Evolutionary conservation across 805 yeast genomes (phyloP).

Genomic region (Candida peoriensis): DNA sequence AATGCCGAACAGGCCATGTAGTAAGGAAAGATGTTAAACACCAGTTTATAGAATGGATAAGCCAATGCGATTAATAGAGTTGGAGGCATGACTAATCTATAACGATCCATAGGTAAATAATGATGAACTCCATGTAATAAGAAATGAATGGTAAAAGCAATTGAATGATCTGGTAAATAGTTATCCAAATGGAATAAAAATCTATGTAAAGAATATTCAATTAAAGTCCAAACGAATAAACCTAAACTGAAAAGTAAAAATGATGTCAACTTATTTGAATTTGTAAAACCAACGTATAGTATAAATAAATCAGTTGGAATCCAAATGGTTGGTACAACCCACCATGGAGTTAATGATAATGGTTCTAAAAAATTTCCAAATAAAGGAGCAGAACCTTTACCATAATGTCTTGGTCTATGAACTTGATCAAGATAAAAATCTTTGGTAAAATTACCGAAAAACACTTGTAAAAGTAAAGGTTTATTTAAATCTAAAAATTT

Average conservation of each 20-base stretch:
- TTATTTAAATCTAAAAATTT: conserved; percentile 79
- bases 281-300: conserved; percentile 52
- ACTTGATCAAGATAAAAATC: conserved; percentile 94
- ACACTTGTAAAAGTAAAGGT: conserved; percentile 78
- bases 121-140: conserved; percentile 95
- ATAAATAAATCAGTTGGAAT: conserved; percentile 69
- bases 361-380: conserved; percentile 96
- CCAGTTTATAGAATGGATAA: conserved; percentile 75
- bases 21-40: conserved; percentile 72
- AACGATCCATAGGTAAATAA: conserved; percentile 93
- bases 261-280: conserved; percentile 40
- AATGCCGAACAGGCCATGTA: conserved; percentile 86
- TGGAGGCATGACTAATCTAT: conserved; percentile 96
- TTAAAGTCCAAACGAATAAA: conserved; percentile 86
- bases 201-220: conserved; percentile 86
- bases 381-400: conserved; percentile 92
- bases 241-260: conserved; percentile 68
- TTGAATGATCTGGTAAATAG: conserved; percentile 73
- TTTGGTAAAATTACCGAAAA: conserved; percentile 69
- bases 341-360: conserved; percentile 89
- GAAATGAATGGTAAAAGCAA: conserved; percentile 80
- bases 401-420: conserved; percentile 97
- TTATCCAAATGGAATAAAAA: conserved; percentile 90
- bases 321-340: conserved; percentile 85
- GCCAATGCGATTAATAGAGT: conserved; percentile 68